Conservation (phyloP, 306 rosid genomes). For the Vigna mungo region DNA sequence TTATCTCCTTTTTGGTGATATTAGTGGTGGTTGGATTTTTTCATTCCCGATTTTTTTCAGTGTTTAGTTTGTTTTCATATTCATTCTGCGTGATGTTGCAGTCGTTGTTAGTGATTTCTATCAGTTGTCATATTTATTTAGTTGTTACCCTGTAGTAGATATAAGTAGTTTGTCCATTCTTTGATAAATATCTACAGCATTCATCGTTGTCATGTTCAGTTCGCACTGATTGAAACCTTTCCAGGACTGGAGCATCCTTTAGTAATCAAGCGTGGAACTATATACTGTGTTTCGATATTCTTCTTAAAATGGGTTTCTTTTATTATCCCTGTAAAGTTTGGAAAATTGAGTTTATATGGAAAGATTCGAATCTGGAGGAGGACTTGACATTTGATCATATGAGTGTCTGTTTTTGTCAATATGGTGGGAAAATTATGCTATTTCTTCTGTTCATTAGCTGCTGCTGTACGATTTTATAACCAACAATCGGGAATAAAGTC, state of each 20-base stretch:
- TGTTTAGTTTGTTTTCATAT: slow-evolving; percentile 22
- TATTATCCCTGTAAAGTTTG: background rate
- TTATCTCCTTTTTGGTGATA: slow-evolving; percentile 1
- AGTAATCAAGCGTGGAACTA: background rate
- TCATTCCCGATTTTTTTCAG: slow-evolving; percentile 32
- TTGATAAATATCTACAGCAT: slow-evolving; percentile 3
- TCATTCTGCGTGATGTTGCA: slow-evolving; percentile 36
- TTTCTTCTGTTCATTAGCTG: slow-evolving; percentile 20
- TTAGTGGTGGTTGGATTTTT: background rate
- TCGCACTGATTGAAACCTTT: slow-evolving; percentile 1
- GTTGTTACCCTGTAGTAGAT: background rate
- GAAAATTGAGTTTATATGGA: slow-evolving; percentile 3
- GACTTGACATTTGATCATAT: slow-evolving; percentile 2
- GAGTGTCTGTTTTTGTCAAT: background rate
- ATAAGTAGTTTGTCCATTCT: slow-evolving; percentile 34
- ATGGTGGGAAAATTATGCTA: background rate
- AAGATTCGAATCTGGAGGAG: slow-evolving; percentile 17
- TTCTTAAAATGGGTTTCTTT: slow-evolving; percentile 1
- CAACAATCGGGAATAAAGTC: slow-evolving; percentile 20
- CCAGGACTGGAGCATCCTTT: background rate
- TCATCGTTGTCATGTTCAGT: slow-evolving; percentile 22
- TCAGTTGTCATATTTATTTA: slow-evolving; percentile 11
- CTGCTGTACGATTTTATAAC: slow-evolving; percentile 17
- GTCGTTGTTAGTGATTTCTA: slow-evolving; percentile 24
- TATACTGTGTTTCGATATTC: slow-evolving; percentile 2